These are phyloP conservation scores for Xylaria sp. DNA, from an alignment of 2,329 filamentous ascomycete genomes.

Conservation along the genomic window DNA sequence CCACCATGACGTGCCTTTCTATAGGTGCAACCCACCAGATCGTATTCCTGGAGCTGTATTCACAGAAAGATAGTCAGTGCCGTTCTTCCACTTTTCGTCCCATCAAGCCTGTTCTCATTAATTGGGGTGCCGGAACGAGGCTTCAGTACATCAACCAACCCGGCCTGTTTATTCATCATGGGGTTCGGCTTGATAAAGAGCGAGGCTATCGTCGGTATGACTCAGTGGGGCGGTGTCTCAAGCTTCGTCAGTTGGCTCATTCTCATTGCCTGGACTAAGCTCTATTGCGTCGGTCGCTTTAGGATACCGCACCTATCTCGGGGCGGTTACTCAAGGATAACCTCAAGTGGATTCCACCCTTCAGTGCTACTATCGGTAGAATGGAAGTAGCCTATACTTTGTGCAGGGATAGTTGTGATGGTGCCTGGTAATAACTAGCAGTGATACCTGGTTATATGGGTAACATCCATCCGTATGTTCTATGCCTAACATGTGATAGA, in stretches of 20 bases:
- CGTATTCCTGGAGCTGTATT: conserved; percentile 1
- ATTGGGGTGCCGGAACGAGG: conserved; percentile 16
- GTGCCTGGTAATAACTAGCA: conserved; percentile 24
- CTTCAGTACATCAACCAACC: conserved; percentile 9
- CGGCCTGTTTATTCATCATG: conserved; percentile 2
- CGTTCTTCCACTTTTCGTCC: background rate
- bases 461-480: conserved; percentile 23
- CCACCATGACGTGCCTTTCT: conserved; percentile 6
- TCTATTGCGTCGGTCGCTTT: conserved; percentile 22
- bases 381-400: conserved; percentile 17
- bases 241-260: conserved; percentile 34
- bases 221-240: conserved; percentile 43
- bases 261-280: conserved; percentile 34
- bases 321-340: conserved; percentile 33
- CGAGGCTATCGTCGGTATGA: conserved; percentile 48
- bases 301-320: conserved; percentile 20
- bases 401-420: conserved; percentile 15
- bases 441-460: conserved; percentile 24
- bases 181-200: conserved; percentile 33
- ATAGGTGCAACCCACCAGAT: background rate
- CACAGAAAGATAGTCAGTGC: background rate
- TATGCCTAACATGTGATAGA: conserved; percentile 37
- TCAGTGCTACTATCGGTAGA: conserved; percentile 26
- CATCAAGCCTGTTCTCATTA: background rate
- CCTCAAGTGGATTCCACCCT: conserved; percentile 4